Evolutionary conservation across 2,329 filamentous ascomycete species (phyloP).

Genomic region (Epichloe coenophiala): DNA sequence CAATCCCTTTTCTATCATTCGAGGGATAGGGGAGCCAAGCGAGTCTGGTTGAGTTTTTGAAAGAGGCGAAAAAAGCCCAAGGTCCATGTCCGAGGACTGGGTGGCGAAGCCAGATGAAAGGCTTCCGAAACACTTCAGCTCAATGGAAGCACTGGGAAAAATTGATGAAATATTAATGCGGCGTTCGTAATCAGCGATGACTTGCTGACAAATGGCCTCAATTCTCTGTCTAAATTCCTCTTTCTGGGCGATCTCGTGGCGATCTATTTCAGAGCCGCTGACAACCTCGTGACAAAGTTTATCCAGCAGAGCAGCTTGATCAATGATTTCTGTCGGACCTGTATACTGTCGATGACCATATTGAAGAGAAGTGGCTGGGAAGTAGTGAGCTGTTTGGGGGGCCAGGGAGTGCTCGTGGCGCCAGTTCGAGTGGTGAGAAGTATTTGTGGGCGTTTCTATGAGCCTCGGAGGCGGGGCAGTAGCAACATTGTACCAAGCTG

Average conservation of each 20-base stretch:
- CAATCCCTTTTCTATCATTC: constrained; percentile 61
- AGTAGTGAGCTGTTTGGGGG: neutral
- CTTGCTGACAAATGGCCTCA: constrained; percentile 48
- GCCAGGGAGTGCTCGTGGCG: neutral
- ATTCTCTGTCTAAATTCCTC: constrained; percentile 54
- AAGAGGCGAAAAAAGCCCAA: constrained; percentile 57
- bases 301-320: constrained; percentile 36
- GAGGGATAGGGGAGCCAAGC: constrained; percentile 51
- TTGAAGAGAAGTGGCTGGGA: constrained; percentile 8
- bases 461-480: neutral
- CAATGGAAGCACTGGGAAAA: constrained; percentile 44
- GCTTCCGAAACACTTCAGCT: constrained; percentile 69
- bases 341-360: constrained; percentile 20
- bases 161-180: constrained; percentile 23
- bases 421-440: neutral
- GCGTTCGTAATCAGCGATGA: constrained; percentile 39
- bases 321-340: constrained; percentile 31
- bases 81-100: constrained; percentile 81
- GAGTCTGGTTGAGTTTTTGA: constrained; percentile 41
- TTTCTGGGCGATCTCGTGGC: constrained; percentile 53
- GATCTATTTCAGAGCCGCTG: constrained; percentile 46
- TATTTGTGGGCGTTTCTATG: neutral
- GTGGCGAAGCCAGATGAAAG: constrained; percentile 76
- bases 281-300: constrained; percentile 31
- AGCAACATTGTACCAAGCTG: neutral